Conservation (phyloP, 805 yeast species). For the Candida ficus region DNA sequence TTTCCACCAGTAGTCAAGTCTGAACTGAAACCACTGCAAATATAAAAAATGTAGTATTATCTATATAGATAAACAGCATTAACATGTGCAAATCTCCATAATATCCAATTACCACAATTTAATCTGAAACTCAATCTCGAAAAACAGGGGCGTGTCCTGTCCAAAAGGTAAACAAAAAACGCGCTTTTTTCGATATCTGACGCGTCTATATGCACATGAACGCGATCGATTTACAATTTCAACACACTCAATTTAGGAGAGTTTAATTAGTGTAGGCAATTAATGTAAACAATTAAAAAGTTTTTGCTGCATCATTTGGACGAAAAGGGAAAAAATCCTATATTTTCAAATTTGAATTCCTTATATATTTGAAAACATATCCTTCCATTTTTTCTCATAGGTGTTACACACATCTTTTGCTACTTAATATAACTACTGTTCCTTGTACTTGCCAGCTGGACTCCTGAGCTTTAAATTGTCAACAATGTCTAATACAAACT, state of each 20-base stretch:
- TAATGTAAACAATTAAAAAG: constrained; percentile 10
- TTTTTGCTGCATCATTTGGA: background rate
- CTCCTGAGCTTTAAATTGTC: no score
- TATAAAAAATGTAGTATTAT: no score
- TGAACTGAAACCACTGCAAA: no score
- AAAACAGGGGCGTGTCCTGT: background rate
- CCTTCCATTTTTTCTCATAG: background rate
- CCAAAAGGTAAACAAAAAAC: constrained; percentile 10
- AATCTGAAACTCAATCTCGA: no score
- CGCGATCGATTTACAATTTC: background rate
- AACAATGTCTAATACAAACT: constrained; percentile 6
- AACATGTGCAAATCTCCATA: no score
- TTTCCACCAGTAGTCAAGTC: no score
- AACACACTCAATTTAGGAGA: background rate
- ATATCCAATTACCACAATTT: no score
- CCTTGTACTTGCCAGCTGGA: no score
- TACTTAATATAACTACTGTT: no score
- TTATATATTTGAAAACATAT: constrained; percentile 1
- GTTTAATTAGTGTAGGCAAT: constrained; percentile 1
- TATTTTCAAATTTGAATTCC: background rate
- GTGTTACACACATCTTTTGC: no score
- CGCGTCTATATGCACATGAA: background rate
- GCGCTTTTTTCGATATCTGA: background rate
- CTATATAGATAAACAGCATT: no score
- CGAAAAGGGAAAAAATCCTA: background rate